Conservation (phyloP, 805 yeast genomes). For the Candida germanica region DNA sequence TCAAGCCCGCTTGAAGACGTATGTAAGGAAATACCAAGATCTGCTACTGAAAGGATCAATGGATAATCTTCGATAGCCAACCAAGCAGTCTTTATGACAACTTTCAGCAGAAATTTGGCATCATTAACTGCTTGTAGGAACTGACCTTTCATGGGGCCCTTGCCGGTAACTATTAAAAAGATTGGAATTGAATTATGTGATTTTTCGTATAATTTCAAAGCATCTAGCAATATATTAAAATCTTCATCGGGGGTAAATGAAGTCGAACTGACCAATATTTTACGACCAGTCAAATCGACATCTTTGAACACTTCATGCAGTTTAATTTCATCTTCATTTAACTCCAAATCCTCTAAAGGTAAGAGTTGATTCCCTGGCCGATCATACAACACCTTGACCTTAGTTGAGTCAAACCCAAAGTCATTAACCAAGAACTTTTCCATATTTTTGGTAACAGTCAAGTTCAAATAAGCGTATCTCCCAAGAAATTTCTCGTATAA, state of each 20-base stretch:
- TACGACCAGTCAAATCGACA: constrained; percentile 37
- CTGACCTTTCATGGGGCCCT: constrained; percentile 74
- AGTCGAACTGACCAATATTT: constrained; percentile 80
- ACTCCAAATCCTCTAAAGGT: constrained; percentile 38
- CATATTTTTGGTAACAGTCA: constrained; percentile 81
- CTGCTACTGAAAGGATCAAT: constrained; percentile 66
- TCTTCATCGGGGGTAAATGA: constrained; percentile 97
- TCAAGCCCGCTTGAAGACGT: constrained; percentile 91
- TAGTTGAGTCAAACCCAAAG: constrained; percentile 47
- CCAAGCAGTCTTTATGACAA: constrained; percentile 71
- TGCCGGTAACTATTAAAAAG: constrained; percentile 86
- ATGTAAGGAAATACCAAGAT: constrained; percentile 87
- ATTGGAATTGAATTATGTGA: constrained; percentile 43
- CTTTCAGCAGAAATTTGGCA: constrained; percentile 43
- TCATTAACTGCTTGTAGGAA: constrained; percentile 48
- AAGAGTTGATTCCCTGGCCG: constrained; percentile 72
- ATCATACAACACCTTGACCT: constrained; percentile 71
- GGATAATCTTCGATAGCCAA: constrained; percentile 78
- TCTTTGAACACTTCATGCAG: constrained; percentile 25
- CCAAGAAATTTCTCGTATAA: constrained; percentile 65
- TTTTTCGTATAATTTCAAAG: constrained; percentile 59
- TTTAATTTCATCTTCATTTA: constrained; percentile 30
- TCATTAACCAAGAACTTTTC: constrained; percentile 53
- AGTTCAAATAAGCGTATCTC: constrained; percentile 61
- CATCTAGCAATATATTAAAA: constrained; percentile 62